Evolutionary conservation across 2,329 filamentous ascomycete species (phyloP), one percentile per base, ranked within the genome.

Genomic region (Aureobasidium musti): DNA sequence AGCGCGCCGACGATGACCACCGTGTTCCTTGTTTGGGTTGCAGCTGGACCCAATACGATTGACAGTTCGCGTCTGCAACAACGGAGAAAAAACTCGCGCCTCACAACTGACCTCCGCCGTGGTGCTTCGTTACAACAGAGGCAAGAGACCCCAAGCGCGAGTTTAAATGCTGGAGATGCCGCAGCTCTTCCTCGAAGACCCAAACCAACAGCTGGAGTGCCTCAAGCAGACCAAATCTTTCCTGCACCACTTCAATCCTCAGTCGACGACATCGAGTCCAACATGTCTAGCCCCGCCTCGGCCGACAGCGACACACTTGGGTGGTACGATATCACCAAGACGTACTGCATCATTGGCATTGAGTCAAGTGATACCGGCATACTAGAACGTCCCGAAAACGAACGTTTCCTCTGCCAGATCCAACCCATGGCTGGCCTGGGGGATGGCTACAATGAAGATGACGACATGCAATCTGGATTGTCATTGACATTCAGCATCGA

Each of bases 271-370:
- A 39, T 26, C 59, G 30, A 63, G 19, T 21, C 14, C 59, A 63
- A 17, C 3, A 63, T 63, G 59, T 63, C 43, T 10, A 63, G 43
- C 8, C 59, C 59, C 14, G 2, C 33, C 21, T 50, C 59, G 4
- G 30, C 33, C 3, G 35, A 43, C 21, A 52, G 60, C 47, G 30
- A 33, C 21, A 11, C 47, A 43, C 19, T 53, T 10, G 47, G 35
- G 28, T 65, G 61, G 61, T 56, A 47, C 30, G 61, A 65, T 56
- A 8, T 26, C 21, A 45, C 61, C 43, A 65, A 56, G 35, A 65
- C 61, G 10, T 65, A 45, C 50, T 65, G 61, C 50, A 28, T 65
- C 37, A 65, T 65, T 37, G 61, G 45, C n/a, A 28, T 65, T 14
- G 50, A 54, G 39, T 56, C 61, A 26, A 47, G 50, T 7, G 23